Conservation (phyloP, 192 early-diverging fungal species). For the Entomortierella chlamydospora region DNA sequence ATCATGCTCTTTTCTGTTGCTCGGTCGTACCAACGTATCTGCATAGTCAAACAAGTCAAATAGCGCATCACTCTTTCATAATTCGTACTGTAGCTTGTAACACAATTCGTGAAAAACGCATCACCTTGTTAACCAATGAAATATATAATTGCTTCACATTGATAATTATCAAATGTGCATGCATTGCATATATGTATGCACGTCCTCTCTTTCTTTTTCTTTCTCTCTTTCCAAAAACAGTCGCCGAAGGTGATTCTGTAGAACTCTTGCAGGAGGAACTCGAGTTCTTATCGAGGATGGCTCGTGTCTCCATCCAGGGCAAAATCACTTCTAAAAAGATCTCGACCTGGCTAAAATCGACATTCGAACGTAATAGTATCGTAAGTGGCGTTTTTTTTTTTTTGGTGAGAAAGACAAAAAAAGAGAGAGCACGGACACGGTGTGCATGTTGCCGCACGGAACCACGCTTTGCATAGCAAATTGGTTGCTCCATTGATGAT, state of each 20-base stretch:
- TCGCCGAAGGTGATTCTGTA: slow-evolving; percentile 42
- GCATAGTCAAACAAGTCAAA: too few species aligned
- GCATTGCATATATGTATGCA: not conserved
- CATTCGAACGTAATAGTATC: slow-evolving; percentile 22
- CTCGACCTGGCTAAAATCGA: slow-evolving; percentile 42
- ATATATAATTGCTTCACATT: not conserved
- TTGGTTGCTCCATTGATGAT: too few species aligned
- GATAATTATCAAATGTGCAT: too few species aligned
- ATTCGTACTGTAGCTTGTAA: too few species aligned
- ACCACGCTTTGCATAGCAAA: too few species aligned
- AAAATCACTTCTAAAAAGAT: slow-evolving; percentile 54
- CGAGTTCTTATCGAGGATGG: slow-evolving; percentile 35
- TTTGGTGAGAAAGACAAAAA: not conserved
- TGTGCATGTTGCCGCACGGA: not conserved
- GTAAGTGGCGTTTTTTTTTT: slow-evolving; percentile 31
- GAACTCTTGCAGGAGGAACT: slow-evolving; percentile 34
- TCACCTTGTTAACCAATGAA: too few species aligned
- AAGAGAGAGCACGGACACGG: not conserved
- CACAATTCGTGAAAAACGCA: too few species aligned
- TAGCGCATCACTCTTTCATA: too few species aligned
- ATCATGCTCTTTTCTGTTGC: too few species aligned
- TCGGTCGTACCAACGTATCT: too few species aligned
- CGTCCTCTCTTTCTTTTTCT: not conserved
- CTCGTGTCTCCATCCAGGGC: slow-evolving; percentile 47
- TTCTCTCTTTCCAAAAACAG: slow-evolving; percentile 25